phyloP scores from a whole-genome alignment of 352 stramenopile genomes.

The Sclerospora graminicola region DNA sequence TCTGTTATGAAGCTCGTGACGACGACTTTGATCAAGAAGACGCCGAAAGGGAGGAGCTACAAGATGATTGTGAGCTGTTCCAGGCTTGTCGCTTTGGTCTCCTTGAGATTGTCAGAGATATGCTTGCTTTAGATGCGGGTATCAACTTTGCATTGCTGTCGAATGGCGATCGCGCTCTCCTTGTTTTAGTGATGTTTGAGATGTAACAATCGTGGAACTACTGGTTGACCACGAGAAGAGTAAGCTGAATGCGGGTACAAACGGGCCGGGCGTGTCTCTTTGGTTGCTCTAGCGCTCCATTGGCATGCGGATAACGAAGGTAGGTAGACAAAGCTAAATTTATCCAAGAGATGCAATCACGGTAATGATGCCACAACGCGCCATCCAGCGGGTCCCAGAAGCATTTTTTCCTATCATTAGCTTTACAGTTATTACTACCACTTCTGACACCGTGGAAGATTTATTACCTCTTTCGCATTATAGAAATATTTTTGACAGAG shows the following conservation, averaged over 20 bases:
- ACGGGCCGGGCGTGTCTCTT: conserved; percentile 70
- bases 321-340: too few species aligned
- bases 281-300: conserved; percentile 61
- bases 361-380: too few species aligned
- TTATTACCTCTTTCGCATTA: too few species aligned
- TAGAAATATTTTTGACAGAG: too few species aligned
- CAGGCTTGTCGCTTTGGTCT: conserved; percentile 67
- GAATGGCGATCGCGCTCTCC: conserved; percentile 57
- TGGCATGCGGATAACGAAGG: too few species aligned
- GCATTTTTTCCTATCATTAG: too few species aligned
- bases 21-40: conserved; percentile 23
- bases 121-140: too few species aligned
- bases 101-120: conserved; percentile 59
- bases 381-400: too few species aligned
- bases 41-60: conserved; percentile 26
- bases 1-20: conserved; percentile 59
- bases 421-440: too few species aligned
- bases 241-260: conserved; percentile 60
- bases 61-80: conserved; percentile 68
- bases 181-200: conserved; percentile 80
- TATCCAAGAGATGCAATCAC: too few species aligned
- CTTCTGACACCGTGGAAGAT: too few species aligned
- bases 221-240: conserved; percentile 38
- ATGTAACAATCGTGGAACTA: conserved; percentile 72
- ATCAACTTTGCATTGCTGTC: conserved; percentile 58